phyloP scores from a whole-genome alignment of 2,329 filamentous ascomycete genomes.

The Drechslerella dactyloides region DNA sequence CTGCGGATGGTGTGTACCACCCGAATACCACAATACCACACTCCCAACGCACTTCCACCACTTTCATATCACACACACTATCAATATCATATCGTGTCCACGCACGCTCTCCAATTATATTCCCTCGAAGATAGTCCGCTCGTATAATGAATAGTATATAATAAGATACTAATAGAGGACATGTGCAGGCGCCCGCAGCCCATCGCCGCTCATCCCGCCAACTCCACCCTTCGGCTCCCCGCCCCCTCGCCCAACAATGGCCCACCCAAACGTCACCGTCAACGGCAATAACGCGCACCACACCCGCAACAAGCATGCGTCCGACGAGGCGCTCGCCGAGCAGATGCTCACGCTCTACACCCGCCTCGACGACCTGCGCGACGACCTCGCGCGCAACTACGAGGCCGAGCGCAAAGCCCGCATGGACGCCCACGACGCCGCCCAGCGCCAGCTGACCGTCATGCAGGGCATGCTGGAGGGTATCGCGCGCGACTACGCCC shows the following conservation, averaged over 20 bases:
- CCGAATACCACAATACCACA: slow-evolving; percentile 27
- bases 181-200: neutral
- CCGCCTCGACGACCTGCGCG: slow-evolving; percentile 22
- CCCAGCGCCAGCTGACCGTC: slow-evolving; percentile 14
- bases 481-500: slow-evolving; percentile 20
- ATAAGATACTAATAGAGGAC: too few species aligned
- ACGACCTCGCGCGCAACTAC: slow-evolving; percentile 14
- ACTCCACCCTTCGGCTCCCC: neutral
- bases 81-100: too few species aligned
- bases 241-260: too few species aligned
- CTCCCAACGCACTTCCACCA: slow-evolving; percentile 10
- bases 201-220: neutral
- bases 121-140: too few species aligned
- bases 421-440: slow-evolving; percentile 18
- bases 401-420: slow-evolving; percentile 29
- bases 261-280: neutral
- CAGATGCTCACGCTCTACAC: slow-evolving; percentile 24
- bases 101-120: too few species aligned
- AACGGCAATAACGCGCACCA: too few species aligned
- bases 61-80: too few species aligned
- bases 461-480: slow-evolving; percentile 22
- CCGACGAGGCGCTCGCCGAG: slow-evolving; percentile 9
- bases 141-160: too few species aligned
- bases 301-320: neutral
- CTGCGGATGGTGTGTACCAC: neutral